Evolutionary conservation across 2,329 filamentous ascomycete species (phyloP).

Genomic region (Coniochaeta ligniaria): DNA sequence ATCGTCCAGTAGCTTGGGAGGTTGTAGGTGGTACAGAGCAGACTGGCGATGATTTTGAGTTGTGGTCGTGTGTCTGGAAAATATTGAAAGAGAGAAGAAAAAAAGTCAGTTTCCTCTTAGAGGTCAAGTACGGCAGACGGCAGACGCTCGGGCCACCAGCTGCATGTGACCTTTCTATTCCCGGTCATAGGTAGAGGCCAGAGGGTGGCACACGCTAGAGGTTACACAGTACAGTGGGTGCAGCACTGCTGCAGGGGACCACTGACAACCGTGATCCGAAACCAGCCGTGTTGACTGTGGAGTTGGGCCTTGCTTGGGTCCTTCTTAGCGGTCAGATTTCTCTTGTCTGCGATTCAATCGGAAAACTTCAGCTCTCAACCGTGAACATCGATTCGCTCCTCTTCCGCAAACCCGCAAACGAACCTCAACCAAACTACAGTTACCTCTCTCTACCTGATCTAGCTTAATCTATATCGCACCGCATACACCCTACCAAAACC

Average conservation of each 20-base stretch:
- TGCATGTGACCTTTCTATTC: background rate
- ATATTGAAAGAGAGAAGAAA: constrained; percentile 10
- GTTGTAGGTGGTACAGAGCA: constrained; percentile 15
- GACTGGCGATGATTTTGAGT: constrained; percentile 29
- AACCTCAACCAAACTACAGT: background rate
- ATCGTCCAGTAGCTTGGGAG: constrained; percentile 38
- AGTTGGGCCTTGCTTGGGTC: background rate
- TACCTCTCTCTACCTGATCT: background rate
- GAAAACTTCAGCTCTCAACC: constrained; percentile 2
- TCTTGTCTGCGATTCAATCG: constrained; percentile 1
- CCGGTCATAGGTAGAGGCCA: too few species aligned
- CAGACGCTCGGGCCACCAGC: background rate
- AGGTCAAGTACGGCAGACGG: background rate
- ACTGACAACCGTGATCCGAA: background rate
- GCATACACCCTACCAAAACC: background rate
- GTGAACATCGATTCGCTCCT: background rate
- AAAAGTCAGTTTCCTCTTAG: background rate
- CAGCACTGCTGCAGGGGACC: background rate
- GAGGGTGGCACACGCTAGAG: background rate
- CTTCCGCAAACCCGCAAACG: background rate
- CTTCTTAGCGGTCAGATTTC: constrained; percentile 1
- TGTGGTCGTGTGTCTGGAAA: constrained; percentile 21
- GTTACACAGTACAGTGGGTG: background rate
- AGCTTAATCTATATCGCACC: background rate
- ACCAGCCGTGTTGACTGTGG: background rate